phyloP scores from a whole-genome alignment of 1,139 yeast genomes.

The Blastobotrys malaysiensis region DNA sequence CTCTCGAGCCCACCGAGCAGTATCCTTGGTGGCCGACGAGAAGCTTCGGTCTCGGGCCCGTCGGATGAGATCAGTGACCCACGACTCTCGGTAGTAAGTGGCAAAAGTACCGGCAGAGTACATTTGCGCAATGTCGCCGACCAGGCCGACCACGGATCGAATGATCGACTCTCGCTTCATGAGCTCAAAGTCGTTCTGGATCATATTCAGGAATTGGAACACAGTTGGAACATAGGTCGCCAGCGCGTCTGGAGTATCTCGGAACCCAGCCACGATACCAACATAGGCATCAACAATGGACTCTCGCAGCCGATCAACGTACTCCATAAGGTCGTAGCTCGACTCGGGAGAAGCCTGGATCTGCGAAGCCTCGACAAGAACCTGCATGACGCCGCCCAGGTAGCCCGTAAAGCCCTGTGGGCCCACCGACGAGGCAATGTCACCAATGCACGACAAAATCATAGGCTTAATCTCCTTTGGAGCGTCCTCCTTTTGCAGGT shows the following conservation, averaged over 20 bases:
- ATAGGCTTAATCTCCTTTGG: conserved; percentile 81
- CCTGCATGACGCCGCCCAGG: conserved; percentile 69
- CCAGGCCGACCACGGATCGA: conserved; percentile 75
- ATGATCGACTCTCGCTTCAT: conserved; percentile 60
- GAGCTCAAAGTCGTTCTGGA: conserved; percentile 57
- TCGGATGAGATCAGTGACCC: conserved; percentile 76
- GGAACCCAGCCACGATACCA: conserved; percentile 86
- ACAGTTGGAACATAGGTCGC: conserved; percentile 63
- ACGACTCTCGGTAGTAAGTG: conserved; percentile 58
- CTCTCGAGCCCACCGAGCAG: conserved; percentile 96
- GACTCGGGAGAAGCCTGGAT: conserved; percentile 42
- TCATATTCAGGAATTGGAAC: conserved; percentile 58
- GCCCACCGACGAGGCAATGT: conserved; percentile 87
- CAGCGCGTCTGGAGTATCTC: conserved; percentile 60
- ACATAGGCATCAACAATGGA: conserved; percentile 91
- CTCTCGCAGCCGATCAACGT: conserved; percentile 66
- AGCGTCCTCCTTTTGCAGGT: conserved; percentile 59
- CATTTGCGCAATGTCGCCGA: conserved; percentile 91
- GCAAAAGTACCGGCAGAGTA: conserved; percentile 70
- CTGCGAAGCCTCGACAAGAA: conserved; percentile 55
- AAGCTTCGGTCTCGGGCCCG: conserved; percentile 64
- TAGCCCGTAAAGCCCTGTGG: conserved; percentile 62
- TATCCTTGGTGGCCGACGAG: conserved; percentile 65
- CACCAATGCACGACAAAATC: conserved; percentile 93
- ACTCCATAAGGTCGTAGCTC: conserved; percentile 72